phyloP scores from a whole-genome alignment of 768 basidiomycete genomes.

The Termitomyces sp. region DNA sequence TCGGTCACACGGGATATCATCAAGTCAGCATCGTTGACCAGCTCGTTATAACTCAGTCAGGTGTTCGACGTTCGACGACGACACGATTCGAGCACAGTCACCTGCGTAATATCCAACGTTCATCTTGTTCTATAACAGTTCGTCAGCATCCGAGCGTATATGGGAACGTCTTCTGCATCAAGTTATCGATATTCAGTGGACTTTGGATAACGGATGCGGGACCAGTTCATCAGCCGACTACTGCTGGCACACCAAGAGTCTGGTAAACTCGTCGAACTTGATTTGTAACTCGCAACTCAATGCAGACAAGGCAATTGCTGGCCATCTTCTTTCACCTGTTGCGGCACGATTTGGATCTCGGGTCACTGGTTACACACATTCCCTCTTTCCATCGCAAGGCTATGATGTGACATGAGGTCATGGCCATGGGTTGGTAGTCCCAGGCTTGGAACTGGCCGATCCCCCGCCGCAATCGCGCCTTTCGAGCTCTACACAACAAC shows the following conservation, averaged over 20 bases:
- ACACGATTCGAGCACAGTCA: too few species aligned
- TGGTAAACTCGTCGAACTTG: slow-evolving; percentile 42
- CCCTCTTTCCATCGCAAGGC: slow-evolving; percentile 28
- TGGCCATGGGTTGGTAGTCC: slow-evolving; percentile 31
- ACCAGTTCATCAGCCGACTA: slow-evolving; percentile 67
- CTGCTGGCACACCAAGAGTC: slow-evolving; percentile 66
- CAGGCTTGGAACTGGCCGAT: slow-evolving; percentile 21
- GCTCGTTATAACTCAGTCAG: too few species aligned
- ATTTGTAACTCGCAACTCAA: background rate
- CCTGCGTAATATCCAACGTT: too few species aligned
- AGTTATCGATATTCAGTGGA: slow-evolving; percentile 52
- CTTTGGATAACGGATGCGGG: slow-evolving; percentile 62
- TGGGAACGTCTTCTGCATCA: slow-evolving; percentile 17
- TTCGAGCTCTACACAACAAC: too few species aligned
- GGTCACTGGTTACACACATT: slow-evolving; percentile 28
- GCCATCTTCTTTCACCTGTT: slow-evolving; percentile 40
- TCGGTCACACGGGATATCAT: too few species aligned
- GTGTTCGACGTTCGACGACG: too few species aligned
- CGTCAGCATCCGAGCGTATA: too few species aligned
- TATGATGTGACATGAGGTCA: slow-evolving; percentile 37
- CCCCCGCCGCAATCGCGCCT: too few species aligned
- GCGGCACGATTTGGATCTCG: too few species aligned
- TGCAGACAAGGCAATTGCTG: slow-evolving; percentile 37
- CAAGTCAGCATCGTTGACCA: too few species aligned
- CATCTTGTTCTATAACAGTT: too few species aligned